Evolutionary conservation across 2,329 filamentous ascomycete species (phyloP), one percentile per base, ranked within the genome.

Genomic region (Furcasterigmium furcatum): DNA sequence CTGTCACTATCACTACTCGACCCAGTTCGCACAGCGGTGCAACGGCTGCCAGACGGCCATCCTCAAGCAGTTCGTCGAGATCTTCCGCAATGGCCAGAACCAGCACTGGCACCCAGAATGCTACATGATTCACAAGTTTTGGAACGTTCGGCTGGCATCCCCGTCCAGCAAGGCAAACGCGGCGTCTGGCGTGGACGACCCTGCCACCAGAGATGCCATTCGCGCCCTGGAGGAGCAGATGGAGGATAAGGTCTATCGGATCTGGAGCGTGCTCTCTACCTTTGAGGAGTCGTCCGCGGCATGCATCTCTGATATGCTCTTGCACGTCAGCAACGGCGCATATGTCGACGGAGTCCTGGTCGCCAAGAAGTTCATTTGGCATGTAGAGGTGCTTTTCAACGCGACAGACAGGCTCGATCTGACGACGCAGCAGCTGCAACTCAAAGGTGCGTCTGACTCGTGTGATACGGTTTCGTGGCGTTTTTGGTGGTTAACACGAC

Each of bases 81-180:
- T 99, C 50, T 99, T 91, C 68, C 86, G 94, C 56, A 97, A 97
- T 66, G 92, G 92, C 2, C 88, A 96, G 63, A 96, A 97, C 62
- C 94, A 99, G 61, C 94, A 99, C 64, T 99, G 94, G 94, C 94
- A 99, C 63, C 94, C 94, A 2, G 94, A 99, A 68, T 99, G 94
- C 67, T 99, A 99, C 68, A 99, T 99, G 94, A 99, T 99, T 52
- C 94, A 99, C 72, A 99, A 99, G 61, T 99, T 97, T 68, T 99
- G 94, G 94, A 99, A 97, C 62, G 94, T 99, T 48, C 85, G 94
- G 43, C 74, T 99, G 30, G 82, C 84, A 10, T 77, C 83, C 21
- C 74, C 79, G 10, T 76, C 77, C 34, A 75, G 83, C 46, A 62
- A 67, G 10, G 60, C 73, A 29, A 69, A 75, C 46, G 67, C 65